These are phyloP conservation scores for Alternaria ventricosa DNA, from an alignment of 2,329 filamentous ascomycete species.

Conservation along the genomic window DNA sequence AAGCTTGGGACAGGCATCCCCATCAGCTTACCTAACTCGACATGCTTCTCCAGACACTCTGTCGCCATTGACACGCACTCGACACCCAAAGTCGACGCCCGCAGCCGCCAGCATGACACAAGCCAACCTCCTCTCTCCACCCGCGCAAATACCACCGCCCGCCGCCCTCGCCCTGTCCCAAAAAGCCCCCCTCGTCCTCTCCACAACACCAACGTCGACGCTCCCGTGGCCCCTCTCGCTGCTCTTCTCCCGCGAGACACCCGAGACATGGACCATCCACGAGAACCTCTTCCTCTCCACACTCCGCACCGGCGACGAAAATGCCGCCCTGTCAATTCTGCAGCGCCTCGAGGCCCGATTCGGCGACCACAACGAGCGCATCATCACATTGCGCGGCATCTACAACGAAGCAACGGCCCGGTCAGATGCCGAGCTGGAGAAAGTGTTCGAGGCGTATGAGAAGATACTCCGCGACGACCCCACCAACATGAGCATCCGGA, in stretches of 20 bases:
- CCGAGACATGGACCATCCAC: constrained; percentile 83
- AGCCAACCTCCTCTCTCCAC: constrained; percentile 50
- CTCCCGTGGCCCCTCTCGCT: constrained; percentile 61
- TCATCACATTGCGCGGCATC: constrained; percentile 82
- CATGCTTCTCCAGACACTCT: constrained; percentile 9
- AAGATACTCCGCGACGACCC: constrained; percentile 74
- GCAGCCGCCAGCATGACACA: constrained; percentile 32
- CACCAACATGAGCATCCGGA: constrained; percentile 83
- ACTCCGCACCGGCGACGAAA: constrained; percentile 82
- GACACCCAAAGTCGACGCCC: background rate
- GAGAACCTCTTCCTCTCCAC: constrained; percentile 88
- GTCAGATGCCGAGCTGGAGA: constrained; percentile 68
- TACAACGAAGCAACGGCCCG: constrained; percentile 82
- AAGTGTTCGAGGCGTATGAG: constrained; percentile 79
- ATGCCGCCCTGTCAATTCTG: constrained; percentile 76
- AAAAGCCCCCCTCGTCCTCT: constrained; percentile 52
- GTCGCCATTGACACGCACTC: constrained; percentile 7
- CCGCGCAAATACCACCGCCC: constrained; percentile 47
- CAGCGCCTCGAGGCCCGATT: constrained; percentile 80
- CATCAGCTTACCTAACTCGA: constrained; percentile 13
- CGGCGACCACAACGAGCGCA: constrained; percentile 80
- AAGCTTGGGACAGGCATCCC: constrained; percentile 12
- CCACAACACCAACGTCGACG: constrained; percentile 47
- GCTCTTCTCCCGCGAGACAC: constrained; percentile 66
- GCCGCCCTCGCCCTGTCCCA: constrained; percentile 56